These are phyloP conservation scores for Zostera marina DNA, from an alignment of 116 monocot genomes.

Conservation along the genomic window DNA sequence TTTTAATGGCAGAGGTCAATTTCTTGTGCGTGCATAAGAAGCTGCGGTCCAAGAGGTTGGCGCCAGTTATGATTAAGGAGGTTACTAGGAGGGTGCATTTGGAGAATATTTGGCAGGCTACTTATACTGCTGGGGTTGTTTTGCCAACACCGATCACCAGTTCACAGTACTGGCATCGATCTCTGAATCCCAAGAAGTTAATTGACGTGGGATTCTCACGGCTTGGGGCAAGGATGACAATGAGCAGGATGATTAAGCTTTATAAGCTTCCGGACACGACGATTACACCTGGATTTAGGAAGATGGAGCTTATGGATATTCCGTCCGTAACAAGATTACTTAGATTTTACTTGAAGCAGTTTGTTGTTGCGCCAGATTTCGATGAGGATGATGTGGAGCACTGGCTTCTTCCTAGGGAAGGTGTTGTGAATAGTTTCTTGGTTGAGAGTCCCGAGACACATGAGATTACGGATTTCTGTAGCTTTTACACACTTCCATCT, in stretches of 20 bases:
- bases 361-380: conserved; percentile 44
- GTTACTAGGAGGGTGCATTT: conserved; percentile 52
- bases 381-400: conserved; percentile 64
- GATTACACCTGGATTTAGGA: conserved; percentile 47
- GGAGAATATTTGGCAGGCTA: conserved; percentile 64
- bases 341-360: conserved; percentile 27
- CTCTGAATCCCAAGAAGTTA: conserved; percentile 64
- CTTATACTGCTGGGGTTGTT: conserved; percentile 47
- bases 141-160: conserved; percentile 53
- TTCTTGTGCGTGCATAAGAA: conserved; percentile 78
- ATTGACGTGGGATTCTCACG: conserved; percentile 53
- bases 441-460: conserved; percentile 54
- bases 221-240: conserved; percentile 45
- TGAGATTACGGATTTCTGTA: conserved; percentile 63
- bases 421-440: conserved; percentile 54
- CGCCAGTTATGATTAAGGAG: conserved; percentile 69
- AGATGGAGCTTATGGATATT: conserved; percentile 64
- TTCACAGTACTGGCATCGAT: conserved; percentile 50
- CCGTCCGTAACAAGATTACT: conserved; percentile 49
- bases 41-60: conserved; percentile 53
- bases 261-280: conserved; percentile 40
- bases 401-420: conserved; percentile 49
- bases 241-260: conserved; percentile 40
- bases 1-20: conserved; percentile 55
- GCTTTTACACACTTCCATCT: conserved; percentile 46